A percentile compares a stretch with the other conserved stretches of the same genome.
Conservation (phyloP, 1,284 basidiomycete species). For the Cryptococcus neoformans region DNA sequence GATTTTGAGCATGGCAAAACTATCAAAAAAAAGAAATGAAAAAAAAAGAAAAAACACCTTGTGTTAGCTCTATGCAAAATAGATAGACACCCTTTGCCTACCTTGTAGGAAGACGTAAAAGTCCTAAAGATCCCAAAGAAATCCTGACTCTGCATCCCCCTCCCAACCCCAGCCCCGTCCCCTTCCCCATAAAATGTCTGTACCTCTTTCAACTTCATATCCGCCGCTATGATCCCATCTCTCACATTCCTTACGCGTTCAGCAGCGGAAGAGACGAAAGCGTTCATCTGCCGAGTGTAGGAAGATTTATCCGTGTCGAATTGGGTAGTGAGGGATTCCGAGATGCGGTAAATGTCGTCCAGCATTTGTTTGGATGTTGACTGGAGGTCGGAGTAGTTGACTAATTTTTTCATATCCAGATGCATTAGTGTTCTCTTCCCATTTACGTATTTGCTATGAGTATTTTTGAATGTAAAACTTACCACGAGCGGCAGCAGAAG, state of each 20-base stretch:
- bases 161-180: slow-evolving; percentile 62
- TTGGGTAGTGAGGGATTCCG: slow-evolving; percentile 71
- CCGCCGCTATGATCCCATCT: slow-evolving; percentile 80
- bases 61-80: background rate
- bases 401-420: slow-evolving; percentile 1
- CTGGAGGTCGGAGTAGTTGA: slow-evolving; percentile 44
- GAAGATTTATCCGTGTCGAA: slow-evolving; percentile 68
- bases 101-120: slow-evolving; percentile 87
- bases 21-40: slow-evolving; percentile 48
- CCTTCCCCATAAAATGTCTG: slow-evolving; percentile 89
- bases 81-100: slow-evolving; percentile 41
- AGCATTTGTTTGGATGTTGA: slow-evolving; percentile 58
- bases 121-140: slow-evolving; percentile 96
- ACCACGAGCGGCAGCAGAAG: slow-evolving; percentile 92
- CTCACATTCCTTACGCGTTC: slow-evolving; percentile 72
- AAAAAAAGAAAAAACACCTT: background rate
- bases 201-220: slow-evolving; percentile 74
- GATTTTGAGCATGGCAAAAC: slow-evolving; percentile 83
- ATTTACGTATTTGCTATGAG: no score
- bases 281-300: slow-evolving; percentile 86
- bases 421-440: no score
- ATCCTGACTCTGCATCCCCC: slow-evolving; percentile 54
- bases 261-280: slow-evolving; percentile 71
- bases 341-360: slow-evolving; percentile 73
- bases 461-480: slow-evolving; percentile 20